Evolutionary conservation across 179 eudicot genomes (phyloP).

Genomic region (Monotropa hypopitys): DNA sequence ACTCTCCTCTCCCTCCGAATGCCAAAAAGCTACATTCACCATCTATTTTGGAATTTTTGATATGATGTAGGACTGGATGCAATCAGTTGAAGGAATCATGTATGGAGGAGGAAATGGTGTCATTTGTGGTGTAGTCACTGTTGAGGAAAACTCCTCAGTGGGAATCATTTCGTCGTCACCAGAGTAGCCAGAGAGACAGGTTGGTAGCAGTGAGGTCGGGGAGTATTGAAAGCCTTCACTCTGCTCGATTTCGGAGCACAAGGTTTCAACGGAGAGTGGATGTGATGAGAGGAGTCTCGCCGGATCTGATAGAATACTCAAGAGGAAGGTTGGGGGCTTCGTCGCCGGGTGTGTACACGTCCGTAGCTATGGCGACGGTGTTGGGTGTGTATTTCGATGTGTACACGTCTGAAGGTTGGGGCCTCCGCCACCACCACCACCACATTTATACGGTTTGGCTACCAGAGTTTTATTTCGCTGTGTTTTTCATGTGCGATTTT

Average conservation of each 20-base stretch:
- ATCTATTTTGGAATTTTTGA: too few relatives aligned
- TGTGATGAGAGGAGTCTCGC: background rate
- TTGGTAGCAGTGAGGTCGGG: constrained; percentile 2
- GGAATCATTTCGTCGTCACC: background rate
- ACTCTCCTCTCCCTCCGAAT: too few relatives aligned
- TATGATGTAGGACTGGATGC: too few relatives aligned
- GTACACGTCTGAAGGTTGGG: too few relatives aligned
- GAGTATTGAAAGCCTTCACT: constrained; percentile 40
- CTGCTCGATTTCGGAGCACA: constrained; percentile 35
- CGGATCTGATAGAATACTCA: background rate
- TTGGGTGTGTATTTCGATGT: too few relatives aligned
- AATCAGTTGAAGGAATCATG: too few relatives aligned
- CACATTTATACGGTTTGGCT: too few relatives aligned
- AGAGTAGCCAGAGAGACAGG: constrained; percentile 15
- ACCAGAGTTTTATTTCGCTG: too few relatives aligned
- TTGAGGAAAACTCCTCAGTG: background rate
- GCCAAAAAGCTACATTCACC: too few relatives aligned
- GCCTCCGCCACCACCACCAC: too few relatives aligned
- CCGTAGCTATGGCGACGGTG: background rate
- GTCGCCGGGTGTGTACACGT: background rate
- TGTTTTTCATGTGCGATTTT: too few relatives aligned
- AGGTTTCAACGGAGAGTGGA: constrained; percentile 7
- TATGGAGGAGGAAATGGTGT: constrained; percentile 13
- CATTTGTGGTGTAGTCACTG: background rate
- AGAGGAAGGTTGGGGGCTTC: constrained; percentile 4